Evolutionary conservation across 805 yeast species (phyloP).

Genomic region (Candida rishiriensis): DNA sequence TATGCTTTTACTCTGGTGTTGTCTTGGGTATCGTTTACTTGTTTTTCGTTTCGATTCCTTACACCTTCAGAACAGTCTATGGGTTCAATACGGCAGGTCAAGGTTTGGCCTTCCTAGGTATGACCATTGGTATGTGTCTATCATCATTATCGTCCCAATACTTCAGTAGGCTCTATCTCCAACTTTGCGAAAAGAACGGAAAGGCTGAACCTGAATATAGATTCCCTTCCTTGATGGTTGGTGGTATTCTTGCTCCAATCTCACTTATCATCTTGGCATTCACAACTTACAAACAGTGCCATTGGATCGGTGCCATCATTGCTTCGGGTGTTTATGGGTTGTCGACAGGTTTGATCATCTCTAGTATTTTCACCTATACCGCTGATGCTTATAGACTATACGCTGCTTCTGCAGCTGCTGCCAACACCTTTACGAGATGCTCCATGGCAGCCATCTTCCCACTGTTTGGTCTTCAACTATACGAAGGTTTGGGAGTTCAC

Average conservation of each 20-base stretch:
- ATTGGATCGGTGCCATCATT: conserved; percentile 50
- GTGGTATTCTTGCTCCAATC: conserved; percentile 44
- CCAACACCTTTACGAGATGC: conserved; percentile 49
- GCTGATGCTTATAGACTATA: conserved; percentile 42
- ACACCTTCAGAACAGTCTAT: conserved; percentile 50
- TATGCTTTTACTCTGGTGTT: conserved; percentile 55
- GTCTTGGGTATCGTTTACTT: conserved; percentile 57
- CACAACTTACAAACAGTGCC: conserved; percentile 47
- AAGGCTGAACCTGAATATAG: conserved; percentile 52
- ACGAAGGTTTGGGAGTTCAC: conserved; percentile 47
- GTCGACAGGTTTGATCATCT: conserved; percentile 40
- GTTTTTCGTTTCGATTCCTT: conserved; percentile 64
- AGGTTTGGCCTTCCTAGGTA: conserved; percentile 62
- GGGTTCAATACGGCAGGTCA: conserved; percentile 48
- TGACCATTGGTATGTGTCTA: conserved; percentile 45
- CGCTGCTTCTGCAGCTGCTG: conserved; percentile 50
- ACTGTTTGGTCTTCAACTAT: conserved; percentile 54
- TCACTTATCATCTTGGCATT: conserved; percentile 60
- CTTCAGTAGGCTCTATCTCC: conserved; percentile 30
- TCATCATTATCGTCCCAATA: conserved; percentile 37
- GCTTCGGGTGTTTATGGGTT: conserved; percentile 39
- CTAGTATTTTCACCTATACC: conserved; percentile 36
- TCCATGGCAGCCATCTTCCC: conserved; percentile 55
- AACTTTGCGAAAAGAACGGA: conserved; percentile 35
- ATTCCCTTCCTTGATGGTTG: conserved; percentile 55